A percentile compares a stretch with the other conserved stretches of the same genome.
Evolutionary conservation across 2,329 filamentous ascomycete species (phyloP).

Genomic region (Fusarium caatingaense): DNA sequence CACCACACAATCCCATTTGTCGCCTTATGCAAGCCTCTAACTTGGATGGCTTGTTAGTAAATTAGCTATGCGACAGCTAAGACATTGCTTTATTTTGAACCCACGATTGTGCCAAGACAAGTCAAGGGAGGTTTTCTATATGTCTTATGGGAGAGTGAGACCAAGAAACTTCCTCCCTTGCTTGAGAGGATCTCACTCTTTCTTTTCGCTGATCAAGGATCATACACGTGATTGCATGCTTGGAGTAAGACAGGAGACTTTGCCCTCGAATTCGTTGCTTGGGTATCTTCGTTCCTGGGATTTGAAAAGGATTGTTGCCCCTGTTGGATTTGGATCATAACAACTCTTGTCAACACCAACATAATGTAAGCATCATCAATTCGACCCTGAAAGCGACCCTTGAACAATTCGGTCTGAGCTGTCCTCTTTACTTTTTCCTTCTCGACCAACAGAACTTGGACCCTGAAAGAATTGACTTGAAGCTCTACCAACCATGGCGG

Average conservation of each 20-base stretch:
- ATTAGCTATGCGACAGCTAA: conserved; percentile 12
- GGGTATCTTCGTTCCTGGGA: neutral
- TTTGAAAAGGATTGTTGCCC: conserved; percentile 24
- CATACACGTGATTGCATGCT: neutral
- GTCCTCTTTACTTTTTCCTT: neutral
- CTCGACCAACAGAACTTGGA: neutral
- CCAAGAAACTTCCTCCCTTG: conserved; percentile 20
- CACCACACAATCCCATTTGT: conserved; percentile 13
- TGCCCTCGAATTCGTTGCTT: conserved; percentile 19
- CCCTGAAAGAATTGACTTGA: neutral
- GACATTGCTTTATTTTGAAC: conserved; percentile 1
- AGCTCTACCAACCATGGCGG: neutral
- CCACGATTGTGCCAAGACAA: conserved; percentile 8
- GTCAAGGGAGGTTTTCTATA: conserved; percentile 24
- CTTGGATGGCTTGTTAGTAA: conserved; percentile 12
- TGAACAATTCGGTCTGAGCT: neutral
- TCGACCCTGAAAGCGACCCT: neutral
- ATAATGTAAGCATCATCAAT: conserved; percentile 17
- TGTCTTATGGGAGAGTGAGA: neutral
- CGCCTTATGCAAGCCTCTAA: conserved; percentile 16
- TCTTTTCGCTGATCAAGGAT: too few relatives aligned
- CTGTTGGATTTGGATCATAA: conserved; percentile 19
- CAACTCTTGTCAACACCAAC: conserved; percentile 13
- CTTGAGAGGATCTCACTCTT: neutral
- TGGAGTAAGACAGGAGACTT: conserved; percentile 17